Base-by-base conservation (phyloP, 1,284 basidiomycete genomes). In the Lignosus rhinocerotis region DNA sequence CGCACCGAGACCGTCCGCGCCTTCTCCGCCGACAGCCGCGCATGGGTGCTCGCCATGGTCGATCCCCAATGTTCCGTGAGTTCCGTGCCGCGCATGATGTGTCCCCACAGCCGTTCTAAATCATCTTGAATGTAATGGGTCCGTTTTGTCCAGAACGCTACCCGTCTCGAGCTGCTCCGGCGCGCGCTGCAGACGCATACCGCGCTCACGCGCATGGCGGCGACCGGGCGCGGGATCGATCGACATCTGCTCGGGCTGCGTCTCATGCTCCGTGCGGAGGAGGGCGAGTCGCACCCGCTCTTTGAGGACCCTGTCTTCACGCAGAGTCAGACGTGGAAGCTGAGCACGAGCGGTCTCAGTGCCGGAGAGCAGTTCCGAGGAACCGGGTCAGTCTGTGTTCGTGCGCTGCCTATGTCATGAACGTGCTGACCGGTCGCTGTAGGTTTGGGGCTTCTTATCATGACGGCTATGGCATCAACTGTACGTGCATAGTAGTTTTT, bases 1-100 rank as follows among this genome's bases (percentile, higher is more conserved):
- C 85, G 96, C 12, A 98, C 96, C 0, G 96, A 99, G 70, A 95
- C 94, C 1, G 90, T 98, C 55, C 85, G 96, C 43, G 86, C 89
- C 0, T 81, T 93, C 45, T 92, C 88, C 51, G 77, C 77, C 32
- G 92, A 96, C 67, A 90, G 88, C 59, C 84, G 92, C 57, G 79
- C 80, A 3, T 97, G 92, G 76, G 90, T 96, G 11, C 82, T 91
- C 46, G 81, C 85, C 2, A 93, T 96, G 88, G 72, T 78, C 16
- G 82, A 92, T 65, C 74, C 81, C 2, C 69, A 73, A 17, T 69
- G 69, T 16, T 72, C 80, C 34, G 87, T 90, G 68, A 38, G 79
- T 48, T n/a, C 25, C 49, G 45, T n/a, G 49, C 17, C 25, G 49
- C 47, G 11, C 50, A 19, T 45, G 17, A 9, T n/a, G 10, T 30